Conservation (phyloP, 1,284 basidiomycete genomes). For the Marasmius tenuissimus region DNA sequence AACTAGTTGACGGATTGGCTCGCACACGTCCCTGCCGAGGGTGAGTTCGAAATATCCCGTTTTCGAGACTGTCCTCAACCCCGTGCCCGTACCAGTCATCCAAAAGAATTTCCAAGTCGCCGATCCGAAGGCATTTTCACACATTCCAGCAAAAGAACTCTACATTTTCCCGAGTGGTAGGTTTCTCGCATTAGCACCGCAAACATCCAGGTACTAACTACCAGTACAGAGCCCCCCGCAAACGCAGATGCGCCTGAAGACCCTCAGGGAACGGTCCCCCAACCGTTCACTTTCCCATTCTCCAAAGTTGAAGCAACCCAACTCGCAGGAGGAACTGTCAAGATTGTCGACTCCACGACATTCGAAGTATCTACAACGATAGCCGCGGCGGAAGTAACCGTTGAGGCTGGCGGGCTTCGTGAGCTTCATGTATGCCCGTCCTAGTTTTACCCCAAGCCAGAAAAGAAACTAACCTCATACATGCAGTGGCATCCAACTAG, state of each 20-base stretch:
- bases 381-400: slow-evolving; percentile 64
- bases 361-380: slow-evolving; percentile 51
- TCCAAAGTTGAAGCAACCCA: slow-evolving; percentile 52
- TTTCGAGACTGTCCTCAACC: slow-evolving; percentile 10
- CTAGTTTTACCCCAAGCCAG: neutral
- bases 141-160: slow-evolving; percentile 57
- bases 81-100: slow-evolving; percentile 45
- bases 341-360: slow-evolving; percentile 58
- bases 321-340: slow-evolving; percentile 59
- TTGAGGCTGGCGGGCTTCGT: slow-evolving; percentile 66
- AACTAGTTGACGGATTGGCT: slow-evolving; percentile 63
- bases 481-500: slow-evolving; percentile 72
- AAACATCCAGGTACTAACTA: slow-evolving; percentile 11
- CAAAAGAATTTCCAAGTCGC: slow-evolving; percentile 67
- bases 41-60: slow-evolving; percentile 19
- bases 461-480: neutral
- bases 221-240: slow-evolving; percentile 34
- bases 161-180: slow-evolving; percentile 68
- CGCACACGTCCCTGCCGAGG: slow-evolving; percentile 54
- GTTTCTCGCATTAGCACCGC: slow-evolving; percentile 16
- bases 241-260: slow-evolving; percentile 37
- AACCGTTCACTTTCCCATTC: slow-evolving; percentile 54
- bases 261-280: slow-evolving; percentile 51
- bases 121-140: slow-evolving; percentile 50
- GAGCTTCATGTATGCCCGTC: slow-evolving; percentile 40